Percentiles rank a stretch among this genome's conserved stretches.
These are phyloP conservation scores for Chlamydomonas incerta DNA, from an alignment of 139 green algal species.

Conservation along the genomic window DNA sequence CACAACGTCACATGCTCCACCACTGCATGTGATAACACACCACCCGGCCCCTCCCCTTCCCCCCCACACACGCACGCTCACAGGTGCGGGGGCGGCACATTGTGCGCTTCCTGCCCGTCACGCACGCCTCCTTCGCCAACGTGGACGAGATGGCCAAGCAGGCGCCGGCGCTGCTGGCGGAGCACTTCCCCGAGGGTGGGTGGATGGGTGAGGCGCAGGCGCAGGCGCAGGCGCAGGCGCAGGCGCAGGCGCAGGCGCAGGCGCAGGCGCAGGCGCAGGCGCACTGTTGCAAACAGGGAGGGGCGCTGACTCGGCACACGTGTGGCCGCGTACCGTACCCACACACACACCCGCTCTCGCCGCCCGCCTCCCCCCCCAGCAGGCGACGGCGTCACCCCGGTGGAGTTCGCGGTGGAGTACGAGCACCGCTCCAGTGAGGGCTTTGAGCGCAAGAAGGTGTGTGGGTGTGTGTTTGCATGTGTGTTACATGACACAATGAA, in stretches of 20 bases:
- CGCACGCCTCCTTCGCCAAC: constrained; percentile 45
- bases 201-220: background rate
- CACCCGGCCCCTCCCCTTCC: too few relatives aligned
- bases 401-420: constrained; percentile 65
- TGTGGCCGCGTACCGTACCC: too few relatives aligned
- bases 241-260: too few relatives aligned
- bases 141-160: constrained; percentile 54
- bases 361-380: background rate
- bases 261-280: too few relatives aligned
- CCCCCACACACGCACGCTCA: background rate
- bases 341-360: too few relatives aligned
- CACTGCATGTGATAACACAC: background rate
- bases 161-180: constrained; percentile 37
- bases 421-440: constrained; percentile 62
- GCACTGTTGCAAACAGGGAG: too few relatives aligned
- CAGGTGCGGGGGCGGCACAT: constrained; percentile 41
- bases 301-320: too few relatives aligned
- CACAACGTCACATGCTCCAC: too few relatives aligned
- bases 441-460: constrained; percentile 50
- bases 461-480: too few relatives aligned
- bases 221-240: too few relatives aligned
- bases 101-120: constrained; percentile 61
- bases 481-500: too few relatives aligned
- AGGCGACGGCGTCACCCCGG: constrained; percentile 31
- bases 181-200: constrained; percentile 55